A percentile compares a stretch with the other conserved stretches of the same genome.
phyloP scores from a whole-genome alignment of 2,329 filamentous ascomycete genomes.

The Davidsoniella neocaledoniae region DNA sequence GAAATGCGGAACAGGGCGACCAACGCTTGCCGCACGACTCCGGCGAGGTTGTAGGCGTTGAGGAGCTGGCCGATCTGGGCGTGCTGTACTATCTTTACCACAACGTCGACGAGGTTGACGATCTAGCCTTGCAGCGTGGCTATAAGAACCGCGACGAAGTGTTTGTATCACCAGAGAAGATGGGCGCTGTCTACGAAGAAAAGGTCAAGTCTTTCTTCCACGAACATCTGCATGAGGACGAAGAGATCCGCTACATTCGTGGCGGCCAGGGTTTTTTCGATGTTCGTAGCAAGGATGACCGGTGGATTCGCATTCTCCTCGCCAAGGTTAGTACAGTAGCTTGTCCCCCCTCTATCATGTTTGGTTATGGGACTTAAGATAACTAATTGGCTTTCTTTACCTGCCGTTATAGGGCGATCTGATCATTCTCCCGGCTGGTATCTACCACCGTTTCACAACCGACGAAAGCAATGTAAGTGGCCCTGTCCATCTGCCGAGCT shows the following conservation, averaged over 20 bases:
- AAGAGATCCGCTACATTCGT: conserved; percentile 91
- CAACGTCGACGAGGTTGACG: conserved; percentile 49
- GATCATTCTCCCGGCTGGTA: conserved; percentile 83
- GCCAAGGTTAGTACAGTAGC: conserved; percentile 42
- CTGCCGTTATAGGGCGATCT: conserved; percentile 43
- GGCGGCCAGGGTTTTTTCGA: conserved; percentile 88
- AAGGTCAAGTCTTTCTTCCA: conserved; percentile 90
- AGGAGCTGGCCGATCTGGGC: conserved; percentile 56
- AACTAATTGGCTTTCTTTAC: neutral
- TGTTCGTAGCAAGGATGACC: conserved; percentile 64
- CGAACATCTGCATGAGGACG: conserved; percentile 94
- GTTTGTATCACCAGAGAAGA: conserved; percentile 66
- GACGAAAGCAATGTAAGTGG: conserved; percentile 70
- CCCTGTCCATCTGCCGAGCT: neutral
- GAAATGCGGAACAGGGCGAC: conserved; percentile 49
- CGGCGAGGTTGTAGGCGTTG: conserved; percentile 46
- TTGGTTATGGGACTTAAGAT: neutral
- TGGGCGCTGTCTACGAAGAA: conserved; percentile 77
- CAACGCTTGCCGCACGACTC: conserved; percentile 85
- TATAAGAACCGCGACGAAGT: conserved; percentile 96
- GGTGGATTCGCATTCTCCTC: conserved; percentile 75
- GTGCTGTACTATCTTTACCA: conserved; percentile 62
- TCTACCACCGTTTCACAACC: conserved; percentile 95
- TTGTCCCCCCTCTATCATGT: neutral
- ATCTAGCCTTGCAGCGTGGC: conserved; percentile 53